Base-by-base conservation (phyloP, 495 filamentous ascomycete species). In the Daldinia decipiens region DNA sequence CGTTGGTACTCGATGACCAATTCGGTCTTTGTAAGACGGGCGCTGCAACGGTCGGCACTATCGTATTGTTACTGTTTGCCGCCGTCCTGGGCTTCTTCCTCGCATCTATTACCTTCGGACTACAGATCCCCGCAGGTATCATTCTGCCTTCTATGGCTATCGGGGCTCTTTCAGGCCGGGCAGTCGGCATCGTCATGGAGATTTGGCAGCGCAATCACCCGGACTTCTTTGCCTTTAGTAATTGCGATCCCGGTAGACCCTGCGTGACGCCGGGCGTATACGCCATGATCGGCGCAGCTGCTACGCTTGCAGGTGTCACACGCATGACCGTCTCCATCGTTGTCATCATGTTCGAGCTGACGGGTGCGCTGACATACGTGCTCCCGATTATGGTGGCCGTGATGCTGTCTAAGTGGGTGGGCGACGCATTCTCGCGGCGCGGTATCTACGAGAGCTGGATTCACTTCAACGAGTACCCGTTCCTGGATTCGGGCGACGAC, bases 351-450 rank as follows among this genome's bases (percentile, higher is more conserved):
- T 99, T 98, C 71, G 95, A 99, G 80, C 88, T 99, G 29, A 99
- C 95, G 0, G 95, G 95, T 27, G 96, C 95, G 0, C 83, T 99
- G 13, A 97, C 94, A 0, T 98, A 99, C 77, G 95, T 99, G 34
- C 89, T 99, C 11, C 95, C 95, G 19, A 98, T 99, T 76, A 99
- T 99, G 95, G 92, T 99, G 65, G 94, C 96, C n/a, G 95, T 99
- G 66, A 97, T 99, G 95, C 81, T 98, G 24, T 92, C 91, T 66
- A 99, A 99, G 80, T 99, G 95, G 95, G 93, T 97, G 21, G 95
- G 95, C 74, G 95, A 99, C 78, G 95, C 95, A 29, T 97, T 99
- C 79, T 92, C 92, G 17, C 93, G 92, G 55, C 88, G 92, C 17
- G 95, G 96, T 31, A 99, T 99, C 78, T 99, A 99, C 83, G 95